Evolutionary conservation across 73 alveolate genomes (phyloP).

Genomic region (Vitrella brassicaformis): DNA sequence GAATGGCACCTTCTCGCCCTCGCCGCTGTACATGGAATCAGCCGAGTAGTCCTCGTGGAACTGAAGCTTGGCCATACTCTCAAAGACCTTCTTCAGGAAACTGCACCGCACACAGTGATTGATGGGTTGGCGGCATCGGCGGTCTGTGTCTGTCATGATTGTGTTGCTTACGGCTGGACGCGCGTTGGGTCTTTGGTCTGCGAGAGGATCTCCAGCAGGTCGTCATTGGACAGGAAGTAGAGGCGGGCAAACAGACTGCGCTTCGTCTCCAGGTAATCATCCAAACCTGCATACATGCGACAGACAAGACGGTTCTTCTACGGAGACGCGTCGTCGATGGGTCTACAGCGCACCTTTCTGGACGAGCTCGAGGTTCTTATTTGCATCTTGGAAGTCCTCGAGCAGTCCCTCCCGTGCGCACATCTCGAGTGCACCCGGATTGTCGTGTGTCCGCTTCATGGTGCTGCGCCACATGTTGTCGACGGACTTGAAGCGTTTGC

Average conservation of each 20-base stretch:
- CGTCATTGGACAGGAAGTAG: slow-evolving; percentile 93
- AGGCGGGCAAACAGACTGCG: slow-evolving; percentile 78
- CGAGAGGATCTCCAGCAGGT: slow-evolving; percentile 80
- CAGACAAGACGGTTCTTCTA: background rate
- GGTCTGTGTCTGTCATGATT: too few relatives aligned
- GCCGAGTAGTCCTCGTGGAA: slow-evolving; percentile 63
- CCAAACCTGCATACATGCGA: slow-evolving; percentile 39
- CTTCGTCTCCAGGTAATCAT: slow-evolving; percentile 38
- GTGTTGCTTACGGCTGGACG: slow-evolving; percentile 54
- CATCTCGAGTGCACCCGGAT: slow-evolving; percentile 69
- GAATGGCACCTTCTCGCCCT: slow-evolving; percentile 78
- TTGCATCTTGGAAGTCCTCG: slow-evolving; percentile 55
- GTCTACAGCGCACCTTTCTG: slow-evolving; percentile 5
- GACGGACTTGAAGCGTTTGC: slow-evolving; percentile 79
- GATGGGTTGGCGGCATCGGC: slow-evolving; percentile 53
- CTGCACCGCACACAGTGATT: slow-evolving; percentile 70
- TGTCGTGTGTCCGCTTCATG: slow-evolving; percentile 43
- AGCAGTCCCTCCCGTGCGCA: slow-evolving; percentile 60
- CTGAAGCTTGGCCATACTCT: slow-evolving; percentile 74
- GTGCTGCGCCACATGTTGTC: slow-evolving; percentile 88
- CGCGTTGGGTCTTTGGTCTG: slow-evolving; percentile 86
- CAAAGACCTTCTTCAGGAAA: slow-evolving; percentile 85
- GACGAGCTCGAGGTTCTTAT: slow-evolving; percentile 23
- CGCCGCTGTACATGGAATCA: slow-evolving; percentile 76
- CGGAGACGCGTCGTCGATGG: too few relatives aligned